phyloP scores from a whole-genome alignment of 169 alveolate species.

The Sarcocystis neurona region DNA sequence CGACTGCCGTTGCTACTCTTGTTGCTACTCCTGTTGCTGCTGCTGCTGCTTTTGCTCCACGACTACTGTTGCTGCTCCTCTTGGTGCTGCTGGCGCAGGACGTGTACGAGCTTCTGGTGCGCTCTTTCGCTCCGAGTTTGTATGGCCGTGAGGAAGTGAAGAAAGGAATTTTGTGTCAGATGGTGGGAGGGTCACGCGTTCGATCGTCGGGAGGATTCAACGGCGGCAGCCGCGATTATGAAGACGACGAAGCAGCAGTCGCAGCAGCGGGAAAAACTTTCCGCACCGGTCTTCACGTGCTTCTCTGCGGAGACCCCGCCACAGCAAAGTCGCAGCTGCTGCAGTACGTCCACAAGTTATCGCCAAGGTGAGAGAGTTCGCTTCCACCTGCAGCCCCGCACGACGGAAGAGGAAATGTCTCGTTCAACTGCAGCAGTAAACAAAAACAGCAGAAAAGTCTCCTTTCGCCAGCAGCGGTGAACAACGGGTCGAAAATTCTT shows the following conservation, averaged over 20 bases:
- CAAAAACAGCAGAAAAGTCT: too few species aligned
- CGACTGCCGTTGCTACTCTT: not conserved
- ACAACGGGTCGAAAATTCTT: too few species aligned
- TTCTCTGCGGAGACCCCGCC: constrained; percentile 99
- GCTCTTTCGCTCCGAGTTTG: constrained; percentile 97
- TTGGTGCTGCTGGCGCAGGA: constrained; percentile 25
- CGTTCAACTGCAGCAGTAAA: too few species aligned
- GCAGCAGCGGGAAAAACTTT: constrained; percentile 1
- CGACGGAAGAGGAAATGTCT: too few species aligned
- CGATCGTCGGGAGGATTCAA: constrained; percentile 70
- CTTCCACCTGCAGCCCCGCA: too few species aligned
- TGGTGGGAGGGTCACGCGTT: constrained; percentile 95
- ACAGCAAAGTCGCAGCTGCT: constrained; percentile 98
- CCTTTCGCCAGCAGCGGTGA: too few species aligned
- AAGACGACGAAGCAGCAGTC: constrained; percentile 8
- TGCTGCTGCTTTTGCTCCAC: not conserved
- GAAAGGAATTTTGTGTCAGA: constrained; percentile 88
- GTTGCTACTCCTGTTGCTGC: not conserved
- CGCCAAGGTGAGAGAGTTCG: constrained; percentile 54
- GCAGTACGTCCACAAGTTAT: constrained; percentile 73
- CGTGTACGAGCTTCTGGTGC: constrained; percentile 87
- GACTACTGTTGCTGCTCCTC: too few species aligned
- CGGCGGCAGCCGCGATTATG: constrained; percentile 61
- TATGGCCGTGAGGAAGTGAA: constrained; percentile 96
- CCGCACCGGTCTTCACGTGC: constrained; percentile 95